phyloP scores from a whole-genome alignment of 345 rosid species.

The Hibiscus syriacus region DNA sequence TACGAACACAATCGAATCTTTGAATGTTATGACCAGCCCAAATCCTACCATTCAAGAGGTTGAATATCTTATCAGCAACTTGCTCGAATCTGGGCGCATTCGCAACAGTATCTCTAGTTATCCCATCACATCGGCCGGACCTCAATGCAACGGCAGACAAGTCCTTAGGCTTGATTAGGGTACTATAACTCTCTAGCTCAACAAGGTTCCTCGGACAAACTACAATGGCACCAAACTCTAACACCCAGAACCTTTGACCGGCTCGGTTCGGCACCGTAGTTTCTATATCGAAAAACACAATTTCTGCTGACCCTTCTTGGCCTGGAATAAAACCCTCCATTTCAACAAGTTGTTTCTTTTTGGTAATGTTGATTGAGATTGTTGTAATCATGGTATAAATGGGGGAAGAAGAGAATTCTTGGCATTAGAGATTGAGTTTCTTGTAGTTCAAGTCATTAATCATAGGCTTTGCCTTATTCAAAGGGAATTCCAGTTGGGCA shows the following conservation, averaged over 20 bases:
- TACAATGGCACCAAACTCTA: conserved; percentile 87
- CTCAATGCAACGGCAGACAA: conserved; percentile 43
- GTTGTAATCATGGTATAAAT: conserved; percentile 7
- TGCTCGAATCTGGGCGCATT: conserved; percentile 60
- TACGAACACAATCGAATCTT: conserved; percentile 78
- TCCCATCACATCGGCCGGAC: conserved; percentile 60
- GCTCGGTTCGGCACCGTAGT: conserved; percentile 65
- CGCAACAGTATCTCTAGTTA: conserved; percentile 51
- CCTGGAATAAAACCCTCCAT: conserved; percentile 21
- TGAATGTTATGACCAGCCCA: conserved; percentile 95
- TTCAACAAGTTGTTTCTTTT: background rate
- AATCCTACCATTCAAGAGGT: conserved; percentile 63
- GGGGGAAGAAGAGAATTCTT: conserved; percentile 33
- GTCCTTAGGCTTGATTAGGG: conserved; percentile 68
- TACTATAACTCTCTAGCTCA: conserved; percentile 61
- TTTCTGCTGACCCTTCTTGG: conserved; percentile 23
- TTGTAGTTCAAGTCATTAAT: conserved; percentile 36
- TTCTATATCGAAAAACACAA: conserved; percentile 84
- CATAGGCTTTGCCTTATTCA: conserved; percentile 16
- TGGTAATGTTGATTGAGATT: background rate
- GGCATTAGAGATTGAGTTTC: conserved; percentile 33
- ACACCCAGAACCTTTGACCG: conserved; percentile 56
- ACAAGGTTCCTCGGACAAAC: conserved; percentile 65
- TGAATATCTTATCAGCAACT: conserved; percentile 59
- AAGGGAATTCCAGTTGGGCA: conserved; percentile 18